Conservation (phyloP, 2,329 filamentous ascomycete species). For the Verticillium alfalfae region DNA sequence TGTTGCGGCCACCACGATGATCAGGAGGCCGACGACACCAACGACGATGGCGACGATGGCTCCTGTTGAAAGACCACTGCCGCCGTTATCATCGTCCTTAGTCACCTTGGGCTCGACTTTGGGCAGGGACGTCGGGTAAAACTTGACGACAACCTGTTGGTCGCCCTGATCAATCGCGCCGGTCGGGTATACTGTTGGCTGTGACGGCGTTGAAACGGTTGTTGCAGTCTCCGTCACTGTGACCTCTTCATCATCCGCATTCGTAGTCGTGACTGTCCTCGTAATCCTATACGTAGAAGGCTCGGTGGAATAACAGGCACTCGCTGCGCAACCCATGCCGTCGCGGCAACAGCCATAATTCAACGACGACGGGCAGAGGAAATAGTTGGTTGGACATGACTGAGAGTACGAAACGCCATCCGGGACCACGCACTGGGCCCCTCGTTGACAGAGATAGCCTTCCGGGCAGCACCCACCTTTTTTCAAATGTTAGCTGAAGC, state of each 20-base stretch:
- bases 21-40: slow-evolving; percentile 41
- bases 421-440: slow-evolving; percentile 35
- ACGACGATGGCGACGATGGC: slow-evolving; percentile 49
- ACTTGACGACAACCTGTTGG: slow-evolving; percentile 31
- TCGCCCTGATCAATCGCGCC: slow-evolving; percentile 14
- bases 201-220: slow-evolving; percentile 30
- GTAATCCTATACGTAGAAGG: slow-evolving; percentile 39
- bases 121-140: slow-evolving; percentile 35
- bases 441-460: slow-evolving; percentile 35
- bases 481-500: background rate
- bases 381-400: slow-evolving; percentile 38
- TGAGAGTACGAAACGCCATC: slow-evolving; percentile 31
- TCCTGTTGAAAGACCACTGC: slow-evolving; percentile 28
- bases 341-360: slow-evolving; percentile 48
- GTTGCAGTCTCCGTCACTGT: slow-evolving; percentile 33
- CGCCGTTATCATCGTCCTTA: slow-evolving; percentile 2
- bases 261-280: slow-evolving; percentile 38
- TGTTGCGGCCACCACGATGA: slow-evolving; percentile 39
- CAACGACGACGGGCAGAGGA: slow-evolving; percentile 42
- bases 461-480: slow-evolving; percentile 39
- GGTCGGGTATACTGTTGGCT: slow-evolving; percentile 17
- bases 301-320: slow-evolving; percentile 41
- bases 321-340: slow-evolving; percentile 41
- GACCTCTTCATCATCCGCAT: slow-evolving; percentile 27
- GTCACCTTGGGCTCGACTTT: slow-evolving; percentile 27